Evolutionary conservation across 2,329 filamentous ascomycete genomes (phyloP), one percentile per base, ranked within the genome.

Genomic region (Tolypocladium ovalisporum): DNA sequence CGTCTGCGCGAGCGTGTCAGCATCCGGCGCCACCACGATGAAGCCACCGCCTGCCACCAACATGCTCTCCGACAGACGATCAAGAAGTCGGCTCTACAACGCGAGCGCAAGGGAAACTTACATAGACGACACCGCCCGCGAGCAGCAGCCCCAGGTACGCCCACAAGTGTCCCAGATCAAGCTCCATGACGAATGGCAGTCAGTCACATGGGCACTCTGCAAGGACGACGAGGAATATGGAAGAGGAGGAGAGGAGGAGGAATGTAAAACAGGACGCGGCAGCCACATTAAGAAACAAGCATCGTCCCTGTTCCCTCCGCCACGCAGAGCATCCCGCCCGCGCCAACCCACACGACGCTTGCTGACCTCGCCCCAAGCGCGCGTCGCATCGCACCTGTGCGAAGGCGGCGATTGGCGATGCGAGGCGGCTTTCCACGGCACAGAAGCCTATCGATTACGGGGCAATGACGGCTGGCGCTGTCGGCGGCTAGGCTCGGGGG

Each of bases 81-180:
- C n/a, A n/a, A n/a, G n/a, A n/a, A n/a, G n/a, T n/a, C n/a, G n/a
- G n/a, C n/a, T n/a, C n/a, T n/a, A 34, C 47, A 1, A 12, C 15
- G 15, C 44, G 42, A 2, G 24, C 27, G 15, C 2, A 24, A 19
- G 13, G 5, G 6, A 24, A 22, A 71, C 76, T 68, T 65, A 79
- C 77, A 59, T 77, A 79, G 56, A 76, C 49, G 9, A 68, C 56
- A 19, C 66, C 70, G 47, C 66, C 70, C 24, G 68, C 68, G 22
- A 69, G 66, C 39, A 75, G 54, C 29, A 75, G 44, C 52, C 69
- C 73, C 53, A 77, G 64, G 70, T 75, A 78, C 54, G 72, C 61
- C 62, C 69, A 67, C 52, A 77, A 55, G 55, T 76, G 75, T 59
- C 65, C 63, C 36, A 68, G 42, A 56, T 68, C 59, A 44, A 70